A percentile compares a stretch with the other conserved stretches of the same genome.
phyloP scores from a whole-genome alignment of 2,329 filamentous ascomycete genomes.

The Exophiala sp. region DNA sequence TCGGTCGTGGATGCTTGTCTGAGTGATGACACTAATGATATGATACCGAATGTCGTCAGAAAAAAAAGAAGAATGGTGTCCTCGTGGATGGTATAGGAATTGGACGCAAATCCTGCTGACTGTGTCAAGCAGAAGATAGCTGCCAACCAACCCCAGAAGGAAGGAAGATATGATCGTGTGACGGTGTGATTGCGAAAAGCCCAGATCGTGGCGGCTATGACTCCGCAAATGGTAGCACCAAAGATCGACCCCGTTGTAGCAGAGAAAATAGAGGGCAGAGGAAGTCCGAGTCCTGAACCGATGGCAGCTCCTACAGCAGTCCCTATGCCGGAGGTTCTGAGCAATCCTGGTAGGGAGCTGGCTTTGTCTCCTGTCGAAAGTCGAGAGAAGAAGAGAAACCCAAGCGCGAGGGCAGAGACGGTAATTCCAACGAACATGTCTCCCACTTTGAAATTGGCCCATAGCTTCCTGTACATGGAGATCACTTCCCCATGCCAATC shows the following conservation, averaged over 20 bases:
- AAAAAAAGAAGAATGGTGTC: conserved; percentile 92
- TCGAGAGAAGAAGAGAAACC: conserved; percentile 67
- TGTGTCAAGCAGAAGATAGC: conserved; percentile 76
- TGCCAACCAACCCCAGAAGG: conserved; percentile 82
- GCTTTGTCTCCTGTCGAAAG: conserved; percentile 49
- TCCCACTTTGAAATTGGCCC: conserved; percentile 84
- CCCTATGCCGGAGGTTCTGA: conserved; percentile 48
- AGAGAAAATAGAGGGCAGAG: conserved; percentile 17
- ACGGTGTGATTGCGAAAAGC: conserved; percentile 8
- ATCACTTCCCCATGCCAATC: conserved; percentile 75
- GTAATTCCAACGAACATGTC: conserved; percentile 77
- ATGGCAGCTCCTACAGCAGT: conserved; percentile 40
- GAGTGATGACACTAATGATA: conserved; percentile 68
- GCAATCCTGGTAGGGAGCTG: conserved; percentile 49
- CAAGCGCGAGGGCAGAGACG: conserved; percentile 62
- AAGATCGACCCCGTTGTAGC: conserved; percentile 31
- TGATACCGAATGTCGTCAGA: conserved; percentile 75
- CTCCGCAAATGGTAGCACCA: conserved; percentile 41
- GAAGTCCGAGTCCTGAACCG: conserved; percentile 26
- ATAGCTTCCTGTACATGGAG: conserved; percentile 71
- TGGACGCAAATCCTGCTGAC: conserved; percentile 90
- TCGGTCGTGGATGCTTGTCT: conserved; percentile 62
- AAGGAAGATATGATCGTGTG: conserved; percentile 55
- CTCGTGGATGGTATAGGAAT: conserved; percentile 99
- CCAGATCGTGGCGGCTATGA: conserved; percentile 35